These are phyloP conservation scores for Cornus controversa DNA, from an alignment of 148 eudicot genomes.

Conservation along the genomic window DNA sequence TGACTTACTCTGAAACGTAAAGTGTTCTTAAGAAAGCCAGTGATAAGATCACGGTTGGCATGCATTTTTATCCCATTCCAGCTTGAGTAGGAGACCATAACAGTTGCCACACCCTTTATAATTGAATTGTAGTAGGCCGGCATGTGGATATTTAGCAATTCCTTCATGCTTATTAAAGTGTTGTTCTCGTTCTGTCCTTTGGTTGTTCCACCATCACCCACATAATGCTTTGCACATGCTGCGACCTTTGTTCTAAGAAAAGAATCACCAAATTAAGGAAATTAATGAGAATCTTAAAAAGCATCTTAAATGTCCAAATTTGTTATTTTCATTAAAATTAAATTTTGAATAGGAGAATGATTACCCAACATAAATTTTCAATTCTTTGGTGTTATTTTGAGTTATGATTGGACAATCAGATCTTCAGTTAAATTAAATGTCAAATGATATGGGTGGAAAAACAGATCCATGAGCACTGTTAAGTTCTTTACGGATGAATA, in stretches of 20 bases:
- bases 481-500: too few species aligned
- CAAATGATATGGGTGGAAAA: too few species aligned
- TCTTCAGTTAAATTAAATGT: too few species aligned
- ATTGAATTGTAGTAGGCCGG: conserved; percentile 65
- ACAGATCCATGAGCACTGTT: too few species aligned
- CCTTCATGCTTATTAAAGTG: conserved; percentile 59
- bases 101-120: conserved; percentile 60
- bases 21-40: conserved; percentile 55
- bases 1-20: conserved; percentile 55
- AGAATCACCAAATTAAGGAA: not conserved
- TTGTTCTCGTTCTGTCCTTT: conserved; percentile 69
- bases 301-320: not conserved
- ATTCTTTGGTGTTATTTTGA: too few species aligned
- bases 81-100: conserved; percentile 85
- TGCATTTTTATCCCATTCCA: conserved; percentile 69
- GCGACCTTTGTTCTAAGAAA: conserved; percentile 48
- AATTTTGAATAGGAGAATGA: not conserved
- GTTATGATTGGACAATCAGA: too few species aligned
- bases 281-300: not conserved
- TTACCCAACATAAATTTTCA: not conserved
- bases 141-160: conserved; percentile 68
- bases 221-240: conserved; percentile 74
- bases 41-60: conserved; percentile 51
- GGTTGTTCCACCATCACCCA: conserved; percentile 81
- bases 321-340: not conserved